Conservation (phyloP, 257 asterid genomes). For the Ilex asprella region DNA sequence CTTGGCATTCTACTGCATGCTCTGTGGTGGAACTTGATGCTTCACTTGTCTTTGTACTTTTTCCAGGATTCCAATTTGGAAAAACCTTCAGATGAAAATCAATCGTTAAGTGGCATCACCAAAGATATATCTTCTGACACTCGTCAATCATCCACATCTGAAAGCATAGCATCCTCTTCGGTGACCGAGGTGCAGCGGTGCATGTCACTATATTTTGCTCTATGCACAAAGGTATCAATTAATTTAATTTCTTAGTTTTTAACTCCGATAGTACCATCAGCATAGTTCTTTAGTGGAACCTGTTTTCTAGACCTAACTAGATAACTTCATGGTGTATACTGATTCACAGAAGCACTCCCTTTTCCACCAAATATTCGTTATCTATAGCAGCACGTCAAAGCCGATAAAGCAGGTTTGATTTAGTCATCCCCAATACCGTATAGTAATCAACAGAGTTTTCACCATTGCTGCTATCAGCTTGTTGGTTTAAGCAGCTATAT, state of each 20-base stretch:
- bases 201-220: constrained; percentile 88
- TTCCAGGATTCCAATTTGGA: constrained; percentile 43
- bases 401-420: constrained; percentile 72
- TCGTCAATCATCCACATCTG: constrained; percentile 47
- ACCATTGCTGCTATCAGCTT: not conserved
- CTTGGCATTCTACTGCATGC: not conserved
- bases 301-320: not conserved
- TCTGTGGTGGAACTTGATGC: constrained; percentile 6
- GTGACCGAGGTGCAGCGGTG: constrained; percentile 74
- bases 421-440: not conserved
- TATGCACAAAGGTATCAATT: constrained; percentile 81
- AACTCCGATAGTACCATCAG: not conserved
- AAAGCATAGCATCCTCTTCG: constrained; percentile 39
- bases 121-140: constrained; percentile 39
- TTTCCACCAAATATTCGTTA: constrained; percentile 65
- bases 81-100: constrained; percentile 39
- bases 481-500: constrained; percentile 21
- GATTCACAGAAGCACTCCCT: constrained; percentile 82
- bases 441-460: not conserved
- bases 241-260: not conserved
- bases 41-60: constrained; percentile 4
- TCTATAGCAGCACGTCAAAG: constrained; percentile 48
- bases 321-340: constrained; percentile 3
- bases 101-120: constrained; percentile 19
- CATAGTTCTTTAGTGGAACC: not conserved